A percentile compares a stretch with the other conserved stretches of the same genome.
These are phyloP conservation scores for Arabidopsis hybrid DNA, from an alignment of 441 rosid genomes.

Conservation along the genomic window DNA sequence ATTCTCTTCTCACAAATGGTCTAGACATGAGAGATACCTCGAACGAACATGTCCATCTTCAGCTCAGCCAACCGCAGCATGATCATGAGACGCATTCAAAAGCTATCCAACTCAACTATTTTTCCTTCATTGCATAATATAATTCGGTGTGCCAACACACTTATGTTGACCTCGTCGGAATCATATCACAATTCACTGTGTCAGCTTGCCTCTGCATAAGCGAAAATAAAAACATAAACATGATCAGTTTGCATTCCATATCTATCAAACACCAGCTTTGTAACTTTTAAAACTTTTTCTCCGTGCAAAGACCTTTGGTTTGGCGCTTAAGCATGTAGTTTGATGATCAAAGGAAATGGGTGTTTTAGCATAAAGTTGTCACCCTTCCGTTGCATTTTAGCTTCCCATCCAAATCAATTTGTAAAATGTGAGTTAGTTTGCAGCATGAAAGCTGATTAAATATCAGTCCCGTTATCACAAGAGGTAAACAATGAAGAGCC, in stretches of 20 bases:
- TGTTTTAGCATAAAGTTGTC: neutral
- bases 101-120: slow-evolving; percentile 64
- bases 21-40: slow-evolving; percentile 59
- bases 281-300: neutral
- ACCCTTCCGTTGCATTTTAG: too few relatives aligned
- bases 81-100: slow-evolving; percentile 53
- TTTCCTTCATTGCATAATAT: slow-evolving; percentile 39
- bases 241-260: slow-evolving; percentile 38
- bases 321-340: slow-evolving; percentile 14
- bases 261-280: slow-evolving; percentile 36
- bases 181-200: slow-evolving; percentile 41
- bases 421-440: too few relatives aligned
- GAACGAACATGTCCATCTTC: slow-evolving; percentile 72
- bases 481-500: too few relatives aligned
- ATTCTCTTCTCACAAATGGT: slow-evolving; percentile 55
- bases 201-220: too few relatives aligned
- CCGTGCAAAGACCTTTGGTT: slow-evolving; percentile 7
- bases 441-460: too few relatives aligned
- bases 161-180: neutral
- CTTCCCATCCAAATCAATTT: too few relatives aligned
- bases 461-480: too few relatives aligned
- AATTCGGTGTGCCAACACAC: neutral
- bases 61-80: slow-evolving; percentile 85
- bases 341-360: neutral
- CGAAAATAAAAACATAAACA: too few relatives aligned